Evolutionary conservation across 2,329 filamentous ascomycete genomes (phyloP).

Genomic region (Penicillium sp.): DNA sequence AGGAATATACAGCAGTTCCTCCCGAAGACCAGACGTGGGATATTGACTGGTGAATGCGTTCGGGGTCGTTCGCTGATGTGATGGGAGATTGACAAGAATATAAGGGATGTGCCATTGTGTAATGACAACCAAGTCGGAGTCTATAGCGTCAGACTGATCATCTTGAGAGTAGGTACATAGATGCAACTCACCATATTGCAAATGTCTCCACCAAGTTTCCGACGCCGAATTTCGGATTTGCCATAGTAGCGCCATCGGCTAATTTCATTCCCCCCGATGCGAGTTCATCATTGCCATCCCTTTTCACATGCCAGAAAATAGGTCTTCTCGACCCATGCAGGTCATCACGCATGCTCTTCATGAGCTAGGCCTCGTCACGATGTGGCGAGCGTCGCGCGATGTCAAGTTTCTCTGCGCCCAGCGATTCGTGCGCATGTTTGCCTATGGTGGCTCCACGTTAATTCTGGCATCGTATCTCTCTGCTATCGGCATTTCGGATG

Average conservation of each 20-base stretch:
- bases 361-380: constrained; percentile 35
- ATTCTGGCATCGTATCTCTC: constrained; percentile 59
- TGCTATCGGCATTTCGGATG: constrained; percentile 51
- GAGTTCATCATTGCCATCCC: background rate
- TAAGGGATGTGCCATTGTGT: no score
- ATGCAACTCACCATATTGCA: no score
- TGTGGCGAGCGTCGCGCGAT: constrained; percentile 35
- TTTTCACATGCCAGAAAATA: background rate
- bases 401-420: constrained; percentile 39
- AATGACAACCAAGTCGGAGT: no score
- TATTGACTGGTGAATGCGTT: constrained; percentile 19
- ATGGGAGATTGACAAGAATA: no score
- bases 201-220: no score
- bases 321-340: constrained; percentile 2
- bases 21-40: constrained; percentile 7
- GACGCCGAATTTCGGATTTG: no score
- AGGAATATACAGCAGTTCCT: constrained; percentile 1
- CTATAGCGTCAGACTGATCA: no score
- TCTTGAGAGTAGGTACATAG: no score
- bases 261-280: no score
- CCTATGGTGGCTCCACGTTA: constrained; percentile 57
- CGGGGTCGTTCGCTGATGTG: constrained; percentile 31
- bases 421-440: constrained; percentile 53
- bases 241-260: no score
- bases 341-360: constrained; percentile 15